Percentiles rank a stretch among this genome's conserved stretches.
Evolutionary conservation across 148 eudicot species (phyloP).

Genomic region (Mesembryanthemum crystallinum): DNA sequence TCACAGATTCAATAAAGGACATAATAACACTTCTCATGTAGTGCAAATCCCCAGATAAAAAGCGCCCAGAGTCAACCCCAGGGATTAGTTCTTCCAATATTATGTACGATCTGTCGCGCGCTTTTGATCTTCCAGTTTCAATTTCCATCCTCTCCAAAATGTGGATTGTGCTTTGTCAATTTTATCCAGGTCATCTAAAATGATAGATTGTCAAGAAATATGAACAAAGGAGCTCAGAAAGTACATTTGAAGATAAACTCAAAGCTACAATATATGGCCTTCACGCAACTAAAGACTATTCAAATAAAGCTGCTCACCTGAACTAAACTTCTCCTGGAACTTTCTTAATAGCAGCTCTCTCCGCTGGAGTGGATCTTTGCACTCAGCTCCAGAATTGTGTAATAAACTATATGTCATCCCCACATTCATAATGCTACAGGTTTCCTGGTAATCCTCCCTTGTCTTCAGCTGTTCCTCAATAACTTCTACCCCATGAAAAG

Average conservation of each 20-base stretch:
- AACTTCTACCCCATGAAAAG: slow-evolving; percentile 87
- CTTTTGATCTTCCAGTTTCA: slow-evolving; percentile 84
- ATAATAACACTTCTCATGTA: slow-evolving; percentile 63
- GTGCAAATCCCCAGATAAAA: slow-evolving; percentile 66
- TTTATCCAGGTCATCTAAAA: slow-evolving; percentile 68
- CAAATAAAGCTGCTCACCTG: slow-evolving; percentile 46
- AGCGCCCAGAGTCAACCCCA: slow-evolving; percentile 77
- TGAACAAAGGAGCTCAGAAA: background rate
- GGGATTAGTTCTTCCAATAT: slow-evolving; percentile 89
- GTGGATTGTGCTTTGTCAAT: slow-evolving; percentile 74
- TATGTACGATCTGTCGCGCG: slow-evolving; percentile 72
- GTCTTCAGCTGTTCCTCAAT: slow-evolving; percentile 78
- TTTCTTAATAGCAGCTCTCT: slow-evolving; percentile 66
- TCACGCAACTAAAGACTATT: background rate
- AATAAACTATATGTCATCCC: slow-evolving; percentile 88
- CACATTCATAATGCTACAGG: slow-evolving; percentile 85
- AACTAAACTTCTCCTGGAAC: slow-evolving; percentile 67
- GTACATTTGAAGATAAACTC: background rate
- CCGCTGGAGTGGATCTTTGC: slow-evolving; percentile 62
- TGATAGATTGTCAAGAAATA: slow-evolving; percentile 23
- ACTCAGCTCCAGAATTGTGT: slow-evolving; percentile 62
- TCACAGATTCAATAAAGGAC: slow-evolving; percentile 71
- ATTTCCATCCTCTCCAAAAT: slow-evolving; percentile 97
- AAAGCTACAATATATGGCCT: slow-evolving; percentile 1
- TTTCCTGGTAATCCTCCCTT: slow-evolving; percentile 74